Base-by-base conservation (phyloP, 2,329 filamentous ascomycete species). In the Aspergillus neoniger region DNA sequence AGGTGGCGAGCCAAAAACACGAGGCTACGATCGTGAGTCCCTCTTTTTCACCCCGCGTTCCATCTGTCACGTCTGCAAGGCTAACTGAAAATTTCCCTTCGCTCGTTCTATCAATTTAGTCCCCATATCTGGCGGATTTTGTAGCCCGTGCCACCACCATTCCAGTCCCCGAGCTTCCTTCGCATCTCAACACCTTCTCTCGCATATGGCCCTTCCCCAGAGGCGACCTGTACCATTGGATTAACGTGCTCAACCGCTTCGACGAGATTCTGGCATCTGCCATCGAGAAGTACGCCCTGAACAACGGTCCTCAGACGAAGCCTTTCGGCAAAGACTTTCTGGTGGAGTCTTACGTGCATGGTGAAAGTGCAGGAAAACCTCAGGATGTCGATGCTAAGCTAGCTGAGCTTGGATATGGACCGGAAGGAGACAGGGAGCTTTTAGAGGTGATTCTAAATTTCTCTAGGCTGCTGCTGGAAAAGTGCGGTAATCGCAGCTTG, bases 151-250 rank as follows among this genome's bases (percentile, higher is more conserved):
- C 90, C 53, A 87, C 87, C 66, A 72, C 65, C 57, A 61, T 74
- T 59, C 86, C 92, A 51, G 80, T 97, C 70, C 88, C 89, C 70
- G 86, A 91, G 74, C 84, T 99, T 67, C 91, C 92, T 67, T 81
- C 86, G 69, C 86, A 90, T 67, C 89, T 99, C 66, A 83, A 84
- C 69, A 86, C 85, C 58, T 98, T 98, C 74, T 92, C 94, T 60
- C 88, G 88, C 65, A 84, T 89, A 84, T 99, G 95, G 95, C 92
- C 93, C 2, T 96, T 98, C 72, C 94, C 94, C 41, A 87, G 94
- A 75, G 96, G 95, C 62, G 95, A 99, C 75, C 82, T 98, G 30
- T 98, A 98, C 75, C 94, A 99, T 82, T 99, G 96, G 96, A 97
- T 99, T 67, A 89, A 91, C 28, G 85, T 96, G 23, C 80, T 99